Evolutionary conservation across 768 basidiomycete genomes (phyloP).

Genomic region (Tylopilus vinaceipallidus): DNA sequence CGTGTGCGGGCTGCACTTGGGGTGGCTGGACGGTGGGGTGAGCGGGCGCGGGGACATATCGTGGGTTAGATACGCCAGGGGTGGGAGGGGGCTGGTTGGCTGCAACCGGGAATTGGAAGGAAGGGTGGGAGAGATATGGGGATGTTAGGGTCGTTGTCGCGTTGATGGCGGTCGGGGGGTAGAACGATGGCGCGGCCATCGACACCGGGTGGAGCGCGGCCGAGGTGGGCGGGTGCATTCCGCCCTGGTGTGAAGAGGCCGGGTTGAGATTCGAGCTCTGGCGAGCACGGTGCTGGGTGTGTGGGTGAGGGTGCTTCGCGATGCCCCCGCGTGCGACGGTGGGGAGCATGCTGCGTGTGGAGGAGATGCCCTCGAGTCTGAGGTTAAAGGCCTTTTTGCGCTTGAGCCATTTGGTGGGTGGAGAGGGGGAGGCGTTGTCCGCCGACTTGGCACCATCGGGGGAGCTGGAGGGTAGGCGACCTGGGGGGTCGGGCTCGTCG

Average conservation of each 20-base stretch:
- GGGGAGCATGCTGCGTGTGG: conserved; percentile 21
- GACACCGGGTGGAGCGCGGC: conserved; percentile 16
- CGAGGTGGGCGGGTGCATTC: conserved; percentile 9
- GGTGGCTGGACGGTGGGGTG: conserved; percentile 10
- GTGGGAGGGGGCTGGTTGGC: conserved; percentile 12
- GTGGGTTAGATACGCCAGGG: conserved; percentile 8
- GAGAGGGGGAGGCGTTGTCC: conserved; percentile 30
- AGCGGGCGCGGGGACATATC: conserved; percentile 11
- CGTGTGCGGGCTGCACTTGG: conserved; percentile 13
- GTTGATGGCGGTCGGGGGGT: conserved; percentile 30
- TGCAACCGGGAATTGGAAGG: conserved; percentile 24
- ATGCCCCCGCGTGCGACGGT: conserved; percentile 23
- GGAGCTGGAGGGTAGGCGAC: conserved; percentile 12
- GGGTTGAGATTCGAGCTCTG: conserved; percentile 32
- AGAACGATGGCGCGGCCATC: conserved; percentile 24
- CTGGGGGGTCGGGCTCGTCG: conserved; percentile 22
- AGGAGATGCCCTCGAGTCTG: conserved; percentile 43
- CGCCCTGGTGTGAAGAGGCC: conserved; percentile 25
- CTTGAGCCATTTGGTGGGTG: conserved; percentile 45
- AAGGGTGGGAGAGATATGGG: conserved; percentile 31
- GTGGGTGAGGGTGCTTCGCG: conserved; percentile 25
- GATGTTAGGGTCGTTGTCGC: conserved; percentile 32
- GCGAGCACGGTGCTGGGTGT: conserved; percentile 28
- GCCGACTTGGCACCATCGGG: conserved; percentile 28
- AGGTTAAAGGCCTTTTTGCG: conserved; percentile 62